Conservation (phyloP, 1,139 yeast genomes). For the Debaryomyces fabryi region DNA sequence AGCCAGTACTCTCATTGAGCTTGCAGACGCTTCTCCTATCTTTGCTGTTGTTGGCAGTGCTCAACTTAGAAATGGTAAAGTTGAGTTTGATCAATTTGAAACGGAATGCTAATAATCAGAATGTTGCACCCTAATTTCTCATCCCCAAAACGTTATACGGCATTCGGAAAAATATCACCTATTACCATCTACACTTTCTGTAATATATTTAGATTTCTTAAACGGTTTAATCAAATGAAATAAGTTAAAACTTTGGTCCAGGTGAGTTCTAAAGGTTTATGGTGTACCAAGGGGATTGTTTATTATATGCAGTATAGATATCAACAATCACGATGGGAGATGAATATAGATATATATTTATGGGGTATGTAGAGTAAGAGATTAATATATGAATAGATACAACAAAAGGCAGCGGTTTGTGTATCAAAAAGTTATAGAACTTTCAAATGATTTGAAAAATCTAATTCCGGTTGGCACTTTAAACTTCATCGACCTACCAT, state of each 20-base stretch:
- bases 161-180: too few relatives aligned
- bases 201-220: too few relatives aligned
- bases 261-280: neutral
- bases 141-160: too few relatives aligned
- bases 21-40: neutral
- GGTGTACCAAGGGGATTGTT: neutral
- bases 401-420: neutral
- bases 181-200: too few relatives aligned
- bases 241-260: too few relatives aligned
- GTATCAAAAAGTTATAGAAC: conserved; percentile 19
- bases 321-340: neutral
- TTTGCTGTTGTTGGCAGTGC: too few relatives aligned
- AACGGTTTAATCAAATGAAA: too few relatives aligned
- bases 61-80: too few relatives aligned
- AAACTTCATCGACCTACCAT: conserved; percentile 44
- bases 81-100: too few relatives aligned
- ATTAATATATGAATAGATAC: neutral
- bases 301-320: neutral
- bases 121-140: too few relatives aligned
- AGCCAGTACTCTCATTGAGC: neutral
- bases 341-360: neutral
- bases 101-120: too few relatives aligned
- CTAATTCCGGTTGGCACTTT: conserved; percentile 54
- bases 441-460: conserved; percentile 43
- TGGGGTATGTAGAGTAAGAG: neutral